A percentile compares a stretch with the other conserved stretches of the same genome.
phyloP scores from a whole-genome alignment of 1,139 yeast genomes.

The Lodderomyces elongisporus region DNA sequence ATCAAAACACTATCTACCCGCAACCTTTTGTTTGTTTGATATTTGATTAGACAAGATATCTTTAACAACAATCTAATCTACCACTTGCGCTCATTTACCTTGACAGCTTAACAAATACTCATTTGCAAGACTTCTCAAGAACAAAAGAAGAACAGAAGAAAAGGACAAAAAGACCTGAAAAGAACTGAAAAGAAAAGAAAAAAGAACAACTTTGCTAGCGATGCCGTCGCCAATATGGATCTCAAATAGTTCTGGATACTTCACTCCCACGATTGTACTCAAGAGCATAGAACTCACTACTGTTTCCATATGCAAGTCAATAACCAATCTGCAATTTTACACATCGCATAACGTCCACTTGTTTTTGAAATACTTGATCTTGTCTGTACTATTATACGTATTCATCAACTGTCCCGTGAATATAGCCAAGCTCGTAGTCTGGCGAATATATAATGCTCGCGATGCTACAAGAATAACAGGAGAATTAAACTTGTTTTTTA shows the following conservation, averaged over 20 bases:
- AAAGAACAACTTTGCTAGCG: neutral
- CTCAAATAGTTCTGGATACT: slow-evolving; percentile 22
- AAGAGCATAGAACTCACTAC: slow-evolving; percentile 53
- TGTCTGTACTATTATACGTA: slow-evolving; percentile 35
- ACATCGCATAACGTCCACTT: slow-evolving; percentile 28
- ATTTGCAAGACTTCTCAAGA: no score
- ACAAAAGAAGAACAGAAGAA: no score
- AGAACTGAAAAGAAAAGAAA: no score
- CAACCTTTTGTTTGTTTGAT: no score
- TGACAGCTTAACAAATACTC: no score
- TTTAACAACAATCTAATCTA: no score
- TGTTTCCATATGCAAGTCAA: slow-evolving; percentile 44
- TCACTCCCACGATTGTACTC: slow-evolving; percentile 41
- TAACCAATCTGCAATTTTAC: slow-evolving; percentile 38
- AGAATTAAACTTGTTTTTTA: slow-evolving; percentile 26
- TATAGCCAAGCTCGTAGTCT: slow-evolving; percentile 8
- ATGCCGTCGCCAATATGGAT: slow-evolving; percentile 25
- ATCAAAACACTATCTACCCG: no score
- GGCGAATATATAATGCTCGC: slow-evolving; percentile 12
- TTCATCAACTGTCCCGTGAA: slow-evolving; percentile 31
- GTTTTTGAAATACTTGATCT: slow-evolving; percentile 27
- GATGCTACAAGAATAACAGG: slow-evolving; percentile 3
- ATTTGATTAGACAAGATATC: no score
- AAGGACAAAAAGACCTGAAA: no score
- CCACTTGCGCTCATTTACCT: no score